Percentiles rank a stretch among this genome's conserved stretches.
Conservation (phyloP, 73 alveolate genomes). For the Paramecium tetraurelia region DNA sequence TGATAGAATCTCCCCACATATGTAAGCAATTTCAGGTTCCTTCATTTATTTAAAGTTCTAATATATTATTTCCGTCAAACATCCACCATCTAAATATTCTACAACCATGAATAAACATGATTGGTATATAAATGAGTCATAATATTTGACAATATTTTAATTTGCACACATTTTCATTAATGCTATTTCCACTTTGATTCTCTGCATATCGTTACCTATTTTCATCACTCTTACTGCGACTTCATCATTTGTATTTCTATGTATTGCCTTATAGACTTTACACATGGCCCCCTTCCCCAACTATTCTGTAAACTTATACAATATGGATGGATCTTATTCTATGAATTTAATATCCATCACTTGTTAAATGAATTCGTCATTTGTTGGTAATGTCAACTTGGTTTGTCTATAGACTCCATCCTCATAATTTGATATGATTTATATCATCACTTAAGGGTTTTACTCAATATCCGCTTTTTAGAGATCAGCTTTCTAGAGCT, state of each 20-base stretch:
- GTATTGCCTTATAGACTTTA: slow-evolving; percentile 48
- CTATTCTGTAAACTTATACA: slow-evolving; percentile 47
- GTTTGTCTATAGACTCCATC: slow-evolving; percentile 7
- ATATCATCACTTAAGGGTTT: slow-evolving; percentile 52
- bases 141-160: slow-evolving; percentile 49
- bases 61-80: slow-evolving; percentile 57
- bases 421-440: slow-evolving; percentile 37
- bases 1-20: slow-evolving; percentile 49
- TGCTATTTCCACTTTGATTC: slow-evolving; percentile 60
- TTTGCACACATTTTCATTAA: slow-evolving; percentile 58
- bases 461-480: slow-evolving; percentile 20
- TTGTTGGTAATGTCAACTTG: slow-evolving; percentile 41
- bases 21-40: slow-evolving; percentile 52
- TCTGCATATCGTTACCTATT: slow-evolving; percentile 40
- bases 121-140: slow-evolving; percentile 29
- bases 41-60: slow-evolving; percentile 41
- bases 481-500: background rate
- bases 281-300: slow-evolving; percentile 60
- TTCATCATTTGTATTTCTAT: slow-evolving; percentile 54
- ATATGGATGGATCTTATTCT: slow-evolving; percentile 48
- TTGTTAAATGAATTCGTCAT: slow-evolving; percentile 47
- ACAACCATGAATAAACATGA: slow-evolving; percentile 58
- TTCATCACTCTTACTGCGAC: slow-evolving; percentile 65
- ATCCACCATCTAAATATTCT: slow-evolving; percentile 61
- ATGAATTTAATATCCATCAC: slow-evolving; percentile 35